phyloP scores from a whole-genome alignment of 2,329 filamentous ascomycete genomes.

The Trichoderma sp. region DNA sequence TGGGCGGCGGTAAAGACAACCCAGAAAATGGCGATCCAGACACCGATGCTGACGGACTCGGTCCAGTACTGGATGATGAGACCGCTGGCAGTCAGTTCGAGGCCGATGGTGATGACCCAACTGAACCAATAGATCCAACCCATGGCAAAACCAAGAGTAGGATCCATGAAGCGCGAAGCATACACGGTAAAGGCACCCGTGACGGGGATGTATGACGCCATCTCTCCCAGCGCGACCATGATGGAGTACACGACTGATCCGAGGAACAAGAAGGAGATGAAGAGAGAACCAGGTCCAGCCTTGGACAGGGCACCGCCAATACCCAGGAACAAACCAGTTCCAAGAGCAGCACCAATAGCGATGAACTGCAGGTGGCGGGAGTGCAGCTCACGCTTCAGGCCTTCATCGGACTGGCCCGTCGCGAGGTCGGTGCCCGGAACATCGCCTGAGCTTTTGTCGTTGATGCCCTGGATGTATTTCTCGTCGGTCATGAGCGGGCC shows the following conservation, averaged over 20 bases:
- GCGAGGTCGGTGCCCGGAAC: conserved; percentile 36
- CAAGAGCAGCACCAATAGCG: conserved; percentile 63
- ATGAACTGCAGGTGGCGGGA: conserved; percentile 52
- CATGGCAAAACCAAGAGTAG: conserved; percentile 72
- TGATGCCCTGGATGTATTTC: conserved; percentile 33
- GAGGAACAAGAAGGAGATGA: conserved; percentile 70
- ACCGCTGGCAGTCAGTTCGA: conserved; percentile 72
- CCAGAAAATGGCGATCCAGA: conserved; percentile 76
- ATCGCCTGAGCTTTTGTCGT: conserved; percentile 28
- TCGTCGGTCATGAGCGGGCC: conserved; percentile 28
- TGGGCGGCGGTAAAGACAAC: conserved; percentile 68
- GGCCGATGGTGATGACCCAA: conserved; percentile 71
- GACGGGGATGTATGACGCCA: conserved; percentile 77
- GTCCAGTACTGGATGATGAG: conserved; percentile 79
- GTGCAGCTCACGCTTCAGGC: conserved; percentile 41
- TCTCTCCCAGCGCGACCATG: conserved; percentile 70
- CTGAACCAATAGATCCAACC: conserved; percentile 85
- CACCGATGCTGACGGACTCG: conserved; percentile 60
- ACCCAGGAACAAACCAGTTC: conserved; percentile 72
- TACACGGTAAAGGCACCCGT: conserved; percentile 76
- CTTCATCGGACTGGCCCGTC: conserved; percentile 36
- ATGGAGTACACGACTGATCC: conserved; percentile 73
- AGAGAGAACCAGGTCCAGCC: conserved; percentile 64
- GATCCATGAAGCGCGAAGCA: conserved; percentile 72
- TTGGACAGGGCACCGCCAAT: conserved; percentile 63